phyloP scores from a whole-genome alignment of 2,329 filamentous ascomycete species.

The Beauveria sp. region DNA sequence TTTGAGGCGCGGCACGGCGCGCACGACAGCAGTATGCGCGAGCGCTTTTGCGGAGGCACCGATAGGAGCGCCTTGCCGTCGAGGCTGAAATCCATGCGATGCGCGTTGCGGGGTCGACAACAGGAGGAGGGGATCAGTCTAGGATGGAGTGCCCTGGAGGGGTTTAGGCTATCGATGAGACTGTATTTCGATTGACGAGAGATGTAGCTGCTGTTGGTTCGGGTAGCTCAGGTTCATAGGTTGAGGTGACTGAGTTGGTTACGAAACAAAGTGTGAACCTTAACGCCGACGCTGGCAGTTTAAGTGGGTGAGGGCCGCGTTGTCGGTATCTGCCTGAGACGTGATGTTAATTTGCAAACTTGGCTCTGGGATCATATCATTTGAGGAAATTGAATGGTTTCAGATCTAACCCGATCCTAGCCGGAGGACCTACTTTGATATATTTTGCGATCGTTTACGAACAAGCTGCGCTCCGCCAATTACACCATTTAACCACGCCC shows the following conservation, averaged over 20 bases:
- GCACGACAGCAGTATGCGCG: slow-evolving; percentile 44
- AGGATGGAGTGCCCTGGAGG: background rate
- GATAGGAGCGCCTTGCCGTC: slow-evolving; percentile 1
- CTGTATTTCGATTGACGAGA: background rate
- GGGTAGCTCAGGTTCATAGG: background rate
- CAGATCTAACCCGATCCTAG: too few species aligned
- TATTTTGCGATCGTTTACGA: background rate
- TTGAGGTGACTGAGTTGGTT: background rate
- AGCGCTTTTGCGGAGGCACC: slow-evolving; percentile 31
- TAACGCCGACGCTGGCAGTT: background rate
- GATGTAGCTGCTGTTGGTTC: background rate
- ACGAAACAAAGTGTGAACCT: background rate
- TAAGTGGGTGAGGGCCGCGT: background rate
- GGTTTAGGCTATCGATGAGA: background rate
- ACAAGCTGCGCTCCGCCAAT: background rate
- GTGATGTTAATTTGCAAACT: background rate
- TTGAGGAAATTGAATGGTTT: too few species aligned
- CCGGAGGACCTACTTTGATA: too few species aligned
- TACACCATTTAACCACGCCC: too few species aligned
- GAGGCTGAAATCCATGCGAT: slow-evolving; percentile 6
- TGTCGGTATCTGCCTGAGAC: background rate
- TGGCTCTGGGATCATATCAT: too few species aligned
- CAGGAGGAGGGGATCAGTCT: background rate
- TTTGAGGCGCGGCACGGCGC: slow-evolving; percentile 45
- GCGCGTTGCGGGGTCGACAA: background rate